Base-by-base conservation (phyloP, 164 flowering plant species). In the Santalum album region DNA sequence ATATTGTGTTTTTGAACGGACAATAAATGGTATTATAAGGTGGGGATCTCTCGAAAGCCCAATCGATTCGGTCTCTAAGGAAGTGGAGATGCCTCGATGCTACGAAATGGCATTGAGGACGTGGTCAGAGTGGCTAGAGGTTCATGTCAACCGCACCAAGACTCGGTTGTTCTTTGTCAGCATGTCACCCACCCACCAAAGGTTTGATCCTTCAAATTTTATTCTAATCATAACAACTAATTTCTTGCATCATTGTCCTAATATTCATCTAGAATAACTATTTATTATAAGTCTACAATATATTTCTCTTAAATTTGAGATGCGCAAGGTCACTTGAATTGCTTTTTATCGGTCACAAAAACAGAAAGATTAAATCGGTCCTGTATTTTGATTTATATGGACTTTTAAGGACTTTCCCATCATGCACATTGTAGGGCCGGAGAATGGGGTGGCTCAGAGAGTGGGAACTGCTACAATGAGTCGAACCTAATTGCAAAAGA, bases 161-260 rank as follows among this genome's bases (percentile, higher is more conserved):
- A 81, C 78, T 72, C 72, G 63, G 39, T 78, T 81, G 51, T 90
- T 90, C 69, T 94, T 85, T 60, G 89, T 86, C 36, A 90, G 90
- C 53, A 90, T 94, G 99, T 94, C 99, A 6, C 97, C 99, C 12
- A 86, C 96, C 11, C 97, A 94, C 75, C 79, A 17, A 63, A 29
- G 9, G 34, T 29, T n/a, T n/a, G n/a, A n/a, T n/a, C n/a, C n/a
- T n/a, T n/a, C n/a, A n/a, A n/a, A n/a, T n/a, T n/a, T n/a, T n/a
- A n/a, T n/a, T n/a, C n/a, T n/a, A n/a, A n/a, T n/a, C n/a, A n/a
- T n/a, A n/a, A n/a, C n/a, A n/a, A n/a, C n/a, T n/a, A n/a, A n/a
- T n/a, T n/a, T n/a, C n/a, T n/a, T n/a, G n/a, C n/a, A n/a, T n/a
- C n/a, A n/a, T n/a, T n/a, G n/a, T n/a, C n/a, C n/a, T n/a, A n/a